Base-by-base conservation (phyloP, 2,329 filamentous ascomycete species). In the Beauveria caledonica region DNA sequence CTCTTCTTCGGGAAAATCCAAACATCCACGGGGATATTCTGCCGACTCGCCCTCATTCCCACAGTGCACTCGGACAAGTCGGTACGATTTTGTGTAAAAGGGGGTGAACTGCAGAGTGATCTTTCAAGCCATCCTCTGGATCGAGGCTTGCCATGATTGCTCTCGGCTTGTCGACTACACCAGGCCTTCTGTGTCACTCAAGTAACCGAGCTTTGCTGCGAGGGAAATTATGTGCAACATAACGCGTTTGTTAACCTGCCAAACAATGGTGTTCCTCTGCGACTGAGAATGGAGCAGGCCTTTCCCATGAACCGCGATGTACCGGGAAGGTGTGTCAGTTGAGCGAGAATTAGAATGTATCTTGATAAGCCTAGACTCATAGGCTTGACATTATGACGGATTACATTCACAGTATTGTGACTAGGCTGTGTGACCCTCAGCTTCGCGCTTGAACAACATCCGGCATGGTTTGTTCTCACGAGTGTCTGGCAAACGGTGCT, bases 141-240 rank as follows among this genome's bases (percentile, higher is more conserved):
- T 33, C 8, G 44, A 19, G 21, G 17, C n/a, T 21, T 50, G 56
- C 11, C 25, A 13, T 42, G 58, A 60, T 60, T 60, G 58, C 58
- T 49, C 42, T 54, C 58, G 33, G 40, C 40, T 42, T 54, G 42
- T 60, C 58, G 58, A 54, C 44, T 42, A 60, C 29, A 54, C 58
- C 39, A 23, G 17, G 21, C n/a, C 48, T 54, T 19, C 49, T 42
- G 50, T 49, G 40, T 10, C n/a, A 60, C 58, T 6, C 39, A 49
- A 3, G 21, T 54, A 60, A 50, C 40, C 50, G 58, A 60, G 57
- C 49, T 44, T 54, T 25, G 29, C 9, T 27, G 39, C 29, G 25
- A 6, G 29, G 40, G 17, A 54, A 2, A 60, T 49, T 45, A 15
- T 39, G 58, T 60, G 13, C 25, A 10, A 54, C 50, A 23, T 29